Evolutionary conservation across 495 filamentous ascomycete genomes (phyloP).

Genomic region (Cercophora newfieldiana): DNA sequence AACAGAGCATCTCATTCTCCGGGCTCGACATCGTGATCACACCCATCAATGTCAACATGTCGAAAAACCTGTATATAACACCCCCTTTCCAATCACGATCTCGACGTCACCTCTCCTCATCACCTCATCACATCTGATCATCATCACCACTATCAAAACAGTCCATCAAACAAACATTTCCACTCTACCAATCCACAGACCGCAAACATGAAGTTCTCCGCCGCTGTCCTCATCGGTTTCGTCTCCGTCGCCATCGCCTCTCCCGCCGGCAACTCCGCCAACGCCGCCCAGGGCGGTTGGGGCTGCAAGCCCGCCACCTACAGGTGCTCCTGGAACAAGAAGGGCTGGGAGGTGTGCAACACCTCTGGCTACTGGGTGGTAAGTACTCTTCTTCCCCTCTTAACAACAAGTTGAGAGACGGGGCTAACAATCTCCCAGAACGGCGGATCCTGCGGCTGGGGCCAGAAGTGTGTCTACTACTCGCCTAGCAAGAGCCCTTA

Average conservation of each 20-base stretch:
- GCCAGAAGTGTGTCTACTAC: constrained; percentile 6
- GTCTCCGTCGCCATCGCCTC: constrained; percentile 9
- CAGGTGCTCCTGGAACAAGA: constrained; percentile 23
- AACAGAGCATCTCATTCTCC: not conserved
- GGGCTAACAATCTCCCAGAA: not conserved
- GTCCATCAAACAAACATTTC: constrained; percentile 4
- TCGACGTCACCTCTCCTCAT: not conserved
- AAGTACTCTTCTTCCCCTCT: constrained; percentile 8
- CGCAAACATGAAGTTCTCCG: constrained; percentile 27
- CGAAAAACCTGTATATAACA: not conserved
- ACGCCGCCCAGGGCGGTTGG: not conserved
- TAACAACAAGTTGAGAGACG: not conserved
- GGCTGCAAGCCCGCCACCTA: constrained; percentile 32
- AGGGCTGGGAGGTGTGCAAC: constrained; percentile 35
- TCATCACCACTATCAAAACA: not conserved
- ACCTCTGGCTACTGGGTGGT: constrained; percentile 27
- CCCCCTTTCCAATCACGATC: not conserved
- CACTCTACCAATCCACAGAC: not conserved
- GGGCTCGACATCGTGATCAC: not conserved
- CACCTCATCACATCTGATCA: constrained; percentile 14
- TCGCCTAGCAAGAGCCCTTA: constrained; percentile 10
- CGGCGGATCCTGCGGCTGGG: not conserved
- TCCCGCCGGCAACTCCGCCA: constrained; percentile 22
- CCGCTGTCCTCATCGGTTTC: constrained; percentile 14
- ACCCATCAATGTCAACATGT: not conserved